Conservation (phyloP, 2,329 filamentous ascomycete genomes). For the Neophaeococcomyces mojaviensis region DNA sequence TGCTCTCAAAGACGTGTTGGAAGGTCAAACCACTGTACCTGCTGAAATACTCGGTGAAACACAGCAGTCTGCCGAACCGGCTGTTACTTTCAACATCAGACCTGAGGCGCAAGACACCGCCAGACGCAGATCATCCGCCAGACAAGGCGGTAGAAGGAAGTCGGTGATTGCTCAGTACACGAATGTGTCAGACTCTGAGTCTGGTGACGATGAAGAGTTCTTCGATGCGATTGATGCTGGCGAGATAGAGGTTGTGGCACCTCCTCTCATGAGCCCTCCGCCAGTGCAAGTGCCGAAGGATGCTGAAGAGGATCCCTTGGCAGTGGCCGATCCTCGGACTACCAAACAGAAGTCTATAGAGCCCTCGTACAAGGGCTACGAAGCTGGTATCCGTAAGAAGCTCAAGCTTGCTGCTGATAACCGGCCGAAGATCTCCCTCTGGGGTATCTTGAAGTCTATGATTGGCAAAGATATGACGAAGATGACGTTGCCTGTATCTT, state of each 20-base stretch:
- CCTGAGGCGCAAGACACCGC: slow-evolving; percentile 26
- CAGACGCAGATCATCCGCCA: slow-evolving; percentile 21
- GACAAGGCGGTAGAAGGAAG: slow-evolving; percentile 48
- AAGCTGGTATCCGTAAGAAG: slow-evolving; percentile 71
- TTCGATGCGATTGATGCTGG: slow-evolving; percentile 95
- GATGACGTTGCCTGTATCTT: slow-evolving; percentile 96
- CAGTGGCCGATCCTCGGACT: slow-evolving; percentile 36
- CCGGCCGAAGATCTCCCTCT: slow-evolving; percentile 86
- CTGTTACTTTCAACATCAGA: slow-evolving; percentile 31
- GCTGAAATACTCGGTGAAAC: slow-evolving; percentile 31
- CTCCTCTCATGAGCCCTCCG: slow-evolving; percentile 31
- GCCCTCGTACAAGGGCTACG: slow-evolving; percentile 79
- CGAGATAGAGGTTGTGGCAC: slow-evolving; percentile 69
- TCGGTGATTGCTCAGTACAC: slow-evolving; percentile 62
- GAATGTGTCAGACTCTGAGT: slow-evolving; percentile 67
- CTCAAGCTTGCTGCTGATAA: slow-evolving; percentile 89
- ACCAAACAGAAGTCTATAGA: slow-evolving; percentile 58
- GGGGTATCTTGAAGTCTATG: slow-evolving; percentile 98
- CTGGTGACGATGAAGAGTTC: slow-evolving; percentile 83
- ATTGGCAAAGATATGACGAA: slow-evolving; percentile 99
- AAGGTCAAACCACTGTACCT: slow-evolving; percentile 41
- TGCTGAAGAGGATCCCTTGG: slow-evolving; percentile 7
- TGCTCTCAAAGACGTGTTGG: slow-evolving; percentile 77
- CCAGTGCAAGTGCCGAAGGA: slow-evolving; percentile 21
- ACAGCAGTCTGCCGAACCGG: slow-evolving; percentile 11